phyloP scores from a whole-genome alignment of 2,329 filamentous ascomycete genomes.

The Colletotrichum chlorophyti region DNA sequence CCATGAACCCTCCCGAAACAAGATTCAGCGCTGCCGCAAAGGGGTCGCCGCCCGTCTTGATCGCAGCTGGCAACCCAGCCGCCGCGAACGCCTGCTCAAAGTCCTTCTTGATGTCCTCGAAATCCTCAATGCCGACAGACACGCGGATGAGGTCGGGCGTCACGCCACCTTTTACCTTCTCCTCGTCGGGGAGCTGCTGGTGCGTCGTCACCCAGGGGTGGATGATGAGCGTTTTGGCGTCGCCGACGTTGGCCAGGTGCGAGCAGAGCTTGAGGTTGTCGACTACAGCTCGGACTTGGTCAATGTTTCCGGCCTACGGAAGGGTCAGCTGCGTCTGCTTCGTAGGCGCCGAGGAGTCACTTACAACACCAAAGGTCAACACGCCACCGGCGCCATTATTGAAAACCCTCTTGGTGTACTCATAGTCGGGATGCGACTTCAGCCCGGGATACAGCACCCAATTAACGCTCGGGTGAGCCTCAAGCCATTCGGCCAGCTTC shows the following conservation, averaged over 20 bases:
- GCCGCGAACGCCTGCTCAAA: conserved; percentile 64
- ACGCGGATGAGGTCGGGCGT: conserved; percentile 47
- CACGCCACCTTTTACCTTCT: conserved; percentile 69
- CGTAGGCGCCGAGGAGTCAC: neutral
- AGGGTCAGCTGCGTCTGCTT: neutral
- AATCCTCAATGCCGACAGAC: conserved; percentile 64
- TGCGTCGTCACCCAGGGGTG: conserved; percentile 78
- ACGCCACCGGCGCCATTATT: conserved; percentile 74
- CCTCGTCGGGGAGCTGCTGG: conserved; percentile 71
- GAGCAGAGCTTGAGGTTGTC: conserved; percentile 77
- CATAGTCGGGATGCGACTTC: conserved; percentile 68
- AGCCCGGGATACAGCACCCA: conserved; percentile 79
- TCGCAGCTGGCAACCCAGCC: conserved; percentile 14
- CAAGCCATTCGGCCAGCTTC: conserved; percentile 71
- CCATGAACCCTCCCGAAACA: conserved; percentile 26
- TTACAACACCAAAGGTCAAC: conserved; percentile 69
- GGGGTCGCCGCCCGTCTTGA: conserved; percentile 17
- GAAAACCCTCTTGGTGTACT: conserved; percentile 72
- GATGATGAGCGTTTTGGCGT: conserved; percentile 75
- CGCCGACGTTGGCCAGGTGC: conserved; percentile 76
- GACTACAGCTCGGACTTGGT: conserved; percentile 58
- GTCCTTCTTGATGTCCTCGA: conserved; percentile 75
- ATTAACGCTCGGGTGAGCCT: conserved; percentile 69
- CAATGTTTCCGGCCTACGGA: conserved; percentile 37
- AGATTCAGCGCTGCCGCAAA: conserved; percentile 13